Evolutionary conservation across 352 stramenopile species (phyloP).

Genomic region (Phytophthora tubulina): DNA sequence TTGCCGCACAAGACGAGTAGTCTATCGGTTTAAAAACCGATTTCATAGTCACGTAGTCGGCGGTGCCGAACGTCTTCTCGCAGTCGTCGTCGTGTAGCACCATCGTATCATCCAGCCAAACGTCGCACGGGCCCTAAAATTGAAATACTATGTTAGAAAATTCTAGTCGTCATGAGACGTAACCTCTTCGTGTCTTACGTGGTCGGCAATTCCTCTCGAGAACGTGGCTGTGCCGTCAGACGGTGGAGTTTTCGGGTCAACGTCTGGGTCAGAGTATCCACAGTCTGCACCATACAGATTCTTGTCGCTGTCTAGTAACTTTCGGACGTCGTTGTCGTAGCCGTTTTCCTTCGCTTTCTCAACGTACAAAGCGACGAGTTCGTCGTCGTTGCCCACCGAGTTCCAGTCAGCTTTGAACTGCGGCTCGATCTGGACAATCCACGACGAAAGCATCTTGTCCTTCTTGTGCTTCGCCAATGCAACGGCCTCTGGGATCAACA

Average conservation of each 20-base stretch:
- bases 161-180: not conserved
- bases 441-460: conserved; percentile 28
- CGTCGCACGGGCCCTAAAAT: not conserved
- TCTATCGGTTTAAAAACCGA: not conserved
- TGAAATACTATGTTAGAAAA: not conserved
- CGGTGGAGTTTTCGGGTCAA: not conserved
- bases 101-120: conserved; percentile 2
- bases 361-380: conserved; percentile 32
- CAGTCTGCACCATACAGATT: not conserved
- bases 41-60: not conserved
- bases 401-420: conserved; percentile 38
- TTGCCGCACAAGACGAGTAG: not conserved
- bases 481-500: conserved; percentile 28
- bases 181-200: not conserved
- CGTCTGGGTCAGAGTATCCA: not conserved
- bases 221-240: not conserved
- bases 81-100: not conserved
- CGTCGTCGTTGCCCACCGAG: conserved; percentile 25
- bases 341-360: conserved; percentile 17
- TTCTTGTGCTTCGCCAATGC: conserved; percentile 27
- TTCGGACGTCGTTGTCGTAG: conserved; percentile 34
- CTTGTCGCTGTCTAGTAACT: not conserved
- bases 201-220: not conserved
- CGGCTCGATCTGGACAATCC: conserved; percentile 45
- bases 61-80: not conserved